Evolutionary conservation across 192 early-diverging fungal species (phyloP).

Genomic region (Coemansia sp.): DNA sequence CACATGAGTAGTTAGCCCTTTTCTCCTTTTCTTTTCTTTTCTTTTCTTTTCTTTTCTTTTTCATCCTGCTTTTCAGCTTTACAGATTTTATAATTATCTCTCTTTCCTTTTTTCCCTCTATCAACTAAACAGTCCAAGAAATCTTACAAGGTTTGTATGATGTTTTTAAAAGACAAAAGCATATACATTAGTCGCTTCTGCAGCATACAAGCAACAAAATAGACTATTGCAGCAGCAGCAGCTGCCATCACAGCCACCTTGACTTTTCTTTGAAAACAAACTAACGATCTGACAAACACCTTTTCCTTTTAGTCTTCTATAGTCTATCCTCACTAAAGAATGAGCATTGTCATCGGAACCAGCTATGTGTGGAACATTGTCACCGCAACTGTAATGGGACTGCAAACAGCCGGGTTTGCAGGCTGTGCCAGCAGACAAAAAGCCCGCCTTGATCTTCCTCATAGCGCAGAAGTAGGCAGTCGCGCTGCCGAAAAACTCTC

Average conservation of each 20-base stretch:
- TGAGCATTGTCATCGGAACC: constrained; percentile 54
- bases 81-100: background rate
- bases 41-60: constrained; percentile 5
- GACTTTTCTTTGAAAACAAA: too few relatives aligned
- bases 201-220: background rate
- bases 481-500: constrained; percentile 48
- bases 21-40: too few relatives aligned
- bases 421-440: constrained; percentile 44
- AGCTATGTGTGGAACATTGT: constrained; percentile 56
- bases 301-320: too few relatives aligned
- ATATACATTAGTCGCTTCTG: constrained; percentile 4
- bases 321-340: constrained; percentile 12
- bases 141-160: too few relatives aligned
- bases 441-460: constrained; percentile 32
- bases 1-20: too few relatives aligned
- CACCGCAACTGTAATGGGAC: constrained; percentile 46
- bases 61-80: too few relatives aligned
- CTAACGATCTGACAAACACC: too few relatives aligned
- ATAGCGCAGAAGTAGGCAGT: constrained; percentile 42
- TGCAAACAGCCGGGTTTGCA: constrained; percentile 42
- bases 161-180: too few relatives aligned
- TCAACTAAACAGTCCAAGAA: too few relatives aligned
- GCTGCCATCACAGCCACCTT: too few relatives aligned
- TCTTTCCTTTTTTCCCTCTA: constrained; percentile 8
- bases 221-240: background rate